phyloP scores from a whole-genome alignment of 2,329 filamentous ascomycete genomes.

The Amauroascus verrucosus region DNA sequence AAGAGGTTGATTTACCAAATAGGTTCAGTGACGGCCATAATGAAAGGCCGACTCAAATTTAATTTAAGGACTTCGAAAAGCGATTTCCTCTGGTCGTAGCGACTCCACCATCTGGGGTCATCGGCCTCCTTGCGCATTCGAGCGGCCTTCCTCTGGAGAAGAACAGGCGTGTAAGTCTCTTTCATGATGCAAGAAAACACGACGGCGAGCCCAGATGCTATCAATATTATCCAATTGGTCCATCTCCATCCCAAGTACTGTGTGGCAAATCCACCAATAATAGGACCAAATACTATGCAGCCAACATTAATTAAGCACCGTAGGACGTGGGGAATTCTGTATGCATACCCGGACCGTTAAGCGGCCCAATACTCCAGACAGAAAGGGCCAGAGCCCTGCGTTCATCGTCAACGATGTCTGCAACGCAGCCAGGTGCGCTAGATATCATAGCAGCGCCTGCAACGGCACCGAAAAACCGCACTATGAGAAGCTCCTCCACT shows the following conservation, averaged over 20 bases:
- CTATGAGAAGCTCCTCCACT: constrained; percentile 56
- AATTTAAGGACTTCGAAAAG: constrained; percentile 59
- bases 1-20: constrained; percentile 52
- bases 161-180: constrained; percentile 66
- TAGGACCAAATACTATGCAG: constrained; percentile 45
- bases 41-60: constrained; percentile 67
- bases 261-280: constrained; percentile 72
- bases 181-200: constrained; percentile 50
- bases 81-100: constrained; percentile 62
- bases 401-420: constrained; percentile 72
- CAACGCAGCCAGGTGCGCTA: constrained; percentile 71
- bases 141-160: constrained; percentile 58
- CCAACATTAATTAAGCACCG: constrained; percentile 6
- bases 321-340: background rate
- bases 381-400: constrained; percentile 73
- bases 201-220: constrained; percentile 55
- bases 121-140: constrained; percentile 56
- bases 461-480: constrained; percentile 63
- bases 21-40: constrained; percentile 68
- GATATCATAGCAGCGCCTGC: constrained; percentile 71
- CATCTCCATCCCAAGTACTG: constrained; percentile 69
- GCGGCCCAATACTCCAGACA: constrained; percentile 71
- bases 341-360: constrained; percentile 56
- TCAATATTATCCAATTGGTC: constrained; percentile 72
- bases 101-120: constrained; percentile 65